Evolutionary conservation across 2,329 filamentous ascomycete genomes (phyloP).

Genomic region (Sarocladium strictum): DNA sequence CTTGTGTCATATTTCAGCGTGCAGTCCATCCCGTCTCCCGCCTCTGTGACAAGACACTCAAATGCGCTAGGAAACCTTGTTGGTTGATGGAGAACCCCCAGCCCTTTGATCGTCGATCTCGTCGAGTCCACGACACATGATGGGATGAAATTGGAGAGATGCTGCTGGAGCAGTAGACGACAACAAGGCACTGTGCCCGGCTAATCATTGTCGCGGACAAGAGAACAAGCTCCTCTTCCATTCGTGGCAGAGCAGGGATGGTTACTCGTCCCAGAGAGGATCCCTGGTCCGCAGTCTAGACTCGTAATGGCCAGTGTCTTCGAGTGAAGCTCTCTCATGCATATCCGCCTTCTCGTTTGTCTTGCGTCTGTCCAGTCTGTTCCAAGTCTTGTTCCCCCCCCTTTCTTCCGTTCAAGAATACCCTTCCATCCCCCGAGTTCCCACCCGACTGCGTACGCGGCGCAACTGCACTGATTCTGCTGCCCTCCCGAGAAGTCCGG

Average conservation of each 20-base stretch:
- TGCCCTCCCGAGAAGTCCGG: neutral
- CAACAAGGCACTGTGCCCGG: neutral
- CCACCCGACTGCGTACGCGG: conserved; percentile 1
- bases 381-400: too few species aligned
- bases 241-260: neutral
- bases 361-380: neutral
- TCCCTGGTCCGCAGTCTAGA: neutral
- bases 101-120: neutral
- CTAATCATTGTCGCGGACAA: too few species aligned
- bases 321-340: neutral
- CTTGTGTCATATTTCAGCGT: neutral
- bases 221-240: neutral
- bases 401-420: conserved; percentile 6
- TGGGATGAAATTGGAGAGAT: too few species aligned
- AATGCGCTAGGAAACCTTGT: neutral
- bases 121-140: neutral
- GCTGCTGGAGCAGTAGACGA: too few species aligned
- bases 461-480: too few species aligned
- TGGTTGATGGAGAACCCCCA: too few species aligned
- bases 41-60: neutral
- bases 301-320: neutral
- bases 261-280: neutral
- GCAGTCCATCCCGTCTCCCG: neutral
- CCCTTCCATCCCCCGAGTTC: conserved; percentile 4
- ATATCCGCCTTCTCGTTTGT: neutral